Evolutionary conservation across 2,329 filamentous ascomycete genomes (phyloP).

Genomic region (Sodiomyces alkalinus): DNA sequence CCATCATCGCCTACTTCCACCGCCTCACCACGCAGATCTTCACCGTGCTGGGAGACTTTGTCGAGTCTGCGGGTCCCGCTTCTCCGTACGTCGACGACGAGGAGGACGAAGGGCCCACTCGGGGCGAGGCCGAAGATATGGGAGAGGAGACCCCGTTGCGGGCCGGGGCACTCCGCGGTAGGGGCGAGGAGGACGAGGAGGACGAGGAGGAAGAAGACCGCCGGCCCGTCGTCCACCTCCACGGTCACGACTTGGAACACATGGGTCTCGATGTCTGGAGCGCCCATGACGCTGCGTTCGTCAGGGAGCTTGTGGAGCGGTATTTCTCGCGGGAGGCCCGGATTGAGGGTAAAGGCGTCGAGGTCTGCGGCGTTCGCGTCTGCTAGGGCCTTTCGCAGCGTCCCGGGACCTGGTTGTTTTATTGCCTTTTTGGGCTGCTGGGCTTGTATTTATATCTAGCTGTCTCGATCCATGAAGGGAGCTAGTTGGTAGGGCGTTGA

Average conservation of each 20-base stretch:
- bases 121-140: constrained; percentile 16
- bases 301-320: constrained; percentile 41
- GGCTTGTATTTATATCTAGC: too few relatives aligned
- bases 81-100: constrained; percentile 19
- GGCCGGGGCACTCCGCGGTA: neutral
- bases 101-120: constrained; percentile 10
- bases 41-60: constrained; percentile 43
- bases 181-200: constrained; percentile 8
- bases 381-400: constrained; percentile 25
- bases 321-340: constrained; percentile 52
- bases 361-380: constrained; percentile 59
- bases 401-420: neutral
- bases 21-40: constrained; percentile 55
- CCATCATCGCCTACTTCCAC: constrained; percentile 70
- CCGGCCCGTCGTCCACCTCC: constrained; percentile 35
- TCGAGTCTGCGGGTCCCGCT: constrained; percentile 30
- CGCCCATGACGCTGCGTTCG: constrained; percentile 51
- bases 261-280: constrained; percentile 76
- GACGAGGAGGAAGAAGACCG: constrained; percentile 18
- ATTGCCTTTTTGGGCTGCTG: too few relatives aligned
- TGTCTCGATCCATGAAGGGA: too few relatives aligned
- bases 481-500: too few relatives aligned
- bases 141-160: constrained; percentile 15
- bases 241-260: constrained; percentile 46
- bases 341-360: constrained; percentile 53